A percentile compares a stretch with the other conserved stretches of the same genome.
Conservation (phyloP, 1,284 basidiomycete species). For the Malassezia restricta region DNA sequence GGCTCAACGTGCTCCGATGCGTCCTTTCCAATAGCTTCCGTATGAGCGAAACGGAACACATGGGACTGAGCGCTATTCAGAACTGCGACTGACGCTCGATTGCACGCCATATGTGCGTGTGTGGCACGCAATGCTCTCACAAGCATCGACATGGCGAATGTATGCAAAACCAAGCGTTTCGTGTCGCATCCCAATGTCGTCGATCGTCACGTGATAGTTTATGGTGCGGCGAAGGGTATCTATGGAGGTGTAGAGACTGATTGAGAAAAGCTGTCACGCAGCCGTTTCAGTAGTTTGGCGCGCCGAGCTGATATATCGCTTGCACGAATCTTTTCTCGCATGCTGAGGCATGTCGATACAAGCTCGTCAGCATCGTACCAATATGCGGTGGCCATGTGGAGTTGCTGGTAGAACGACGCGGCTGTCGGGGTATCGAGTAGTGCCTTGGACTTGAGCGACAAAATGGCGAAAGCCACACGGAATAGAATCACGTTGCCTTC, state of each 20-base stretch:
- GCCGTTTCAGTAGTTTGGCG: not conserved
- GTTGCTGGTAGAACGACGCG: slow-evolving; percentile 69
- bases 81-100: no score
- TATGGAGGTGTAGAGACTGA: no score
- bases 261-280: no score
- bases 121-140: no score
- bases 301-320: slow-evolving; percentile 3
- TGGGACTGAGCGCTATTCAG: not conserved
- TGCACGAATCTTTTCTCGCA: slow-evolving; percentile 7
- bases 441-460: slow-evolving; percentile 70
- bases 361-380: slow-evolving; percentile 85
- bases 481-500: slow-evolving; percentile 78
- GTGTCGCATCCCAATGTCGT: no score
- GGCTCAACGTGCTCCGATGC: not conserved
- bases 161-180: no score
- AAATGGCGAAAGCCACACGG: slow-evolving; percentile 72
- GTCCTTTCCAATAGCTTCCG: not conserved
- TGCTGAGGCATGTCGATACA: slow-evolving; percentile 48
- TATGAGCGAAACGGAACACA: not conserved
- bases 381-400: slow-evolving; percentile 73
- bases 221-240: no score
- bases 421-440: slow-evolving; percentile 69
- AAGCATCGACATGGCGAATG: no score
- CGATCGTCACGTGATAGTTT: no score
- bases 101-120: no score